phyloP scores from a whole-genome alignment of 1,284 basidiomycete genomes.

The Marasmius oreades region DNA sequence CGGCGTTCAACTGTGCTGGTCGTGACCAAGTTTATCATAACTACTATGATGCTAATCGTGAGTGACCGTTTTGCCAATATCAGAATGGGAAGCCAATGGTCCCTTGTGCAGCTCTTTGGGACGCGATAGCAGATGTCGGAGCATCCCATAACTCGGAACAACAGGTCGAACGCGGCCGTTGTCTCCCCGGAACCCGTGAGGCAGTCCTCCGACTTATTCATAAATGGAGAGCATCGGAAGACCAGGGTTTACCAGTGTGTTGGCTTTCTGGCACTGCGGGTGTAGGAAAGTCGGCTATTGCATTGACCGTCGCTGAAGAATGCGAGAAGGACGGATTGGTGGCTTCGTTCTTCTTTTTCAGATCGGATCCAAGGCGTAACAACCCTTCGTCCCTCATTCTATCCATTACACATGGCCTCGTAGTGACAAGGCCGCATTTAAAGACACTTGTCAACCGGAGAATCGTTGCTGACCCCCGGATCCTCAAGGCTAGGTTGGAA shows the following conservation, averaged over 20 bases:
- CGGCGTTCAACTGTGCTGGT: no score
- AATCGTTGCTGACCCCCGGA: neutral
- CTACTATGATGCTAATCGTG: no score
- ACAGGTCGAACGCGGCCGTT: neutral
- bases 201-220: neutral
- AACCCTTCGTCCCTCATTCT: neutral
- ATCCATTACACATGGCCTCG: slow-evolving; percentile 4
- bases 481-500: neutral
- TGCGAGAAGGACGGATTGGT: slow-evolving; percentile 3
- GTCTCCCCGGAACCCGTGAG: neutral
- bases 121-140: neutral
- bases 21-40: no score
- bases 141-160: neutral
- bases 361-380: slow-evolving; percentile 1
- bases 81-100: no score
- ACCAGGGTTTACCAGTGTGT: neutral
- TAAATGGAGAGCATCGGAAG: neutral
- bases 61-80: no score
- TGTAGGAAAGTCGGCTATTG: slow-evolving; percentile 18
- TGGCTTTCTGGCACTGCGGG: slow-evolving; percentile 14
- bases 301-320: slow-evolving; percentile 14
- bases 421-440: neutral
- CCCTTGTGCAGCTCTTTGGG: no score
- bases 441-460: neutral
- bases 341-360: slow-evolving; percentile 18